phyloP scores from a whole-genome alignment of 106 monocot genomes.

The Xerophyta viscosa region DNA sequence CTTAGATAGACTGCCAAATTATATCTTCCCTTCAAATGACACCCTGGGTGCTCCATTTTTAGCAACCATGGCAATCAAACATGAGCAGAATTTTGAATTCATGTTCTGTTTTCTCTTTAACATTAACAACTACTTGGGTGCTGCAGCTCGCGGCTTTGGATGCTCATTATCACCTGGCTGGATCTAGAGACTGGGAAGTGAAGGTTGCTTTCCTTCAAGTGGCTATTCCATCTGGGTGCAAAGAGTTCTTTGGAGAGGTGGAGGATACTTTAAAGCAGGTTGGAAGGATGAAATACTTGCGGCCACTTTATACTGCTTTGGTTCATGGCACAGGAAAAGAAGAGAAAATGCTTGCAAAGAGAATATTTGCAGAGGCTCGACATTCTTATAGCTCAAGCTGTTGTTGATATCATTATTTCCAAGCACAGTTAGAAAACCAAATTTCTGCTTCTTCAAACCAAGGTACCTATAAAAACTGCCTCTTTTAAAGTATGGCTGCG shows the following conservation, averaged over 20 bases:
- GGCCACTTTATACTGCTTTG: slow-evolving; percentile 64
- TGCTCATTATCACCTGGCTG: slow-evolving; percentile 49
- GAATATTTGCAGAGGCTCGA: slow-evolving; percentile 66
- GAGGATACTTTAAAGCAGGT: slow-evolving; percentile 79
- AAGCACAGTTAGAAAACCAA: too few species aligned
- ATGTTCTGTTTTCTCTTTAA: background rate
- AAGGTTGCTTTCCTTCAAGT: slow-evolving; percentile 81
- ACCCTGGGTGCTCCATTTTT: too few species aligned
- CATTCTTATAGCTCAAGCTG: slow-evolving; percentile 88
- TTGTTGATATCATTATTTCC: slow-evolving; percentile 66
- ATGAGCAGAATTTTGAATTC: too few species aligned
- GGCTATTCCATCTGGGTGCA: slow-evolving; percentile 66
- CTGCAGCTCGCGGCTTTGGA: slow-evolving; percentile 60
- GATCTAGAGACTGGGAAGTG: slow-evolving; percentile 69
- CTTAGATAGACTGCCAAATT: too few species aligned
- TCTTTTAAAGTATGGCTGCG: too few species aligned
- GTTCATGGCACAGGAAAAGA: slow-evolving; percentile 29
- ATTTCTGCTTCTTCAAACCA: too few species aligned
- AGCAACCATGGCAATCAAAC: too few species aligned
- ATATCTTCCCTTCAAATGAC: too few species aligned
- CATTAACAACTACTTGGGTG: background rate
- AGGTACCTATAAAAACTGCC: too few species aligned
- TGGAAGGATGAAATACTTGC: slow-evolving; percentile 95
- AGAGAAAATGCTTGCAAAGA: slow-evolving; percentile 59
- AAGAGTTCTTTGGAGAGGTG: slow-evolving; percentile 52